Conservation (phyloP, 139 green algal genomes). For the Pleodorina starrii region DNA sequence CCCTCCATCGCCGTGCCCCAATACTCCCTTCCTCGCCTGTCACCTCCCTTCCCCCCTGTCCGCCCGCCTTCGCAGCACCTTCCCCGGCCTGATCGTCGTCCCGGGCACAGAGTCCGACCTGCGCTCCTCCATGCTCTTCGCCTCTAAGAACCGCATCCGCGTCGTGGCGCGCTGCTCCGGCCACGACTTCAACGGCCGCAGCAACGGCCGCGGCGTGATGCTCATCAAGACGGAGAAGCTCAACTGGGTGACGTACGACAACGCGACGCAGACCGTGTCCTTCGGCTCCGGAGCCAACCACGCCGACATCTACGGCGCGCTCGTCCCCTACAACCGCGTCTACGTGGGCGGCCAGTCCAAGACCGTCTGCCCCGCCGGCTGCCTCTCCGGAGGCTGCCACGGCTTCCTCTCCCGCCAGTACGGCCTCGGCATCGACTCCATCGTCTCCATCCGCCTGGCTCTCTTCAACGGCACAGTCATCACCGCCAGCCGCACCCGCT, state of each 20-base stretch:
- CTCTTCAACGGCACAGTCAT: constrained; percentile 38
- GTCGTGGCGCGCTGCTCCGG: constrained; percentile 19
- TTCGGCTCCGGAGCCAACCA: constrained; percentile 20
- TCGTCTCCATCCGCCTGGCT: not conserved
- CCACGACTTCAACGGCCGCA: constrained; percentile 35
- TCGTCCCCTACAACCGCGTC: not conserved
- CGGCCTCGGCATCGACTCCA: constrained; percentile 27
- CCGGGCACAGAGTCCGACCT: constrained; percentile 6
- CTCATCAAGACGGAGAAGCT: constrained; percentile 25
- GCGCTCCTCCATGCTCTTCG: not conserved
- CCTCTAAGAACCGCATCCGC: constrained; percentile 1
- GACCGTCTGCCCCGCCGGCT: constrained; percentile 43
- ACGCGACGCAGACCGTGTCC: not conserved
- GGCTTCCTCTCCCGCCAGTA: not conserved
- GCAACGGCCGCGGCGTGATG: constrained; percentile 2
- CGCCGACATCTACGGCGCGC: not conserved
- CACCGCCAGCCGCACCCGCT: not conserved
- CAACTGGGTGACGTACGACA: not conserved
- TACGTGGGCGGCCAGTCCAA: constrained; percentile 16
- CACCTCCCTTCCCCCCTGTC: no score
- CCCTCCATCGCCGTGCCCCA: no score
- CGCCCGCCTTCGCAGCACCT: no score
- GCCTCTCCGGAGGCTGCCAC: constrained; percentile 36
- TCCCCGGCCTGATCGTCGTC: constrained; percentile 2
- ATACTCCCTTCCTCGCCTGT: no score